A percentile compares a stretch with the other conserved stretches of the same genome.
Evolutionary conservation across 2,329 filamentous ascomycete species (phyloP).

Genomic region (Stagonosporopsis chrysanthemi): DNA sequence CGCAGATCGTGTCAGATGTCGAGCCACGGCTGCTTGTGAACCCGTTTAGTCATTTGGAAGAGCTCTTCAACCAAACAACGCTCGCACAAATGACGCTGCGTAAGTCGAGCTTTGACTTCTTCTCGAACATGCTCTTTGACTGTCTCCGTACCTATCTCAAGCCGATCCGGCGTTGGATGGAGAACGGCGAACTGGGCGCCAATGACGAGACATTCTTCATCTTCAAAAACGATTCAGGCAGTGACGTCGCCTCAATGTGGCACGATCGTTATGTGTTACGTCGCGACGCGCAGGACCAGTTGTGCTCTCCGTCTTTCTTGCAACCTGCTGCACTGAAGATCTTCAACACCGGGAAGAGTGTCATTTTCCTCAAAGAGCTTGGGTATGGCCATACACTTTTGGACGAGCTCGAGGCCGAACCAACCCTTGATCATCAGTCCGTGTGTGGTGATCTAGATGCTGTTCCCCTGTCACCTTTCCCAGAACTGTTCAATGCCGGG

Average conservation of each 20-base stretch:
- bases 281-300: constrained; percentile 62
- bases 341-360: constrained; percentile 87
- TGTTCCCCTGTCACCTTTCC: constrained; percentile 69
- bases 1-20: constrained; percentile 67
- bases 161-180: constrained; percentile 85
- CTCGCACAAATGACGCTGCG: constrained; percentile 75
- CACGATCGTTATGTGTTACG: constrained; percentile 75
- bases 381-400: constrained; percentile 57
- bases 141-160: constrained; percentile 84
- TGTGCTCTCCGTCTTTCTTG: constrained; percentile 79
- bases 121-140: constrained; percentile 76
- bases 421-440: constrained; percentile 62
- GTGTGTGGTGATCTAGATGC: constrained; percentile 59
- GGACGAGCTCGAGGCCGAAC: constrained; percentile 25
- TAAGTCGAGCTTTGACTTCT: constrained; percentile 64
- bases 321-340: constrained; percentile 73
- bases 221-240: constrained; percentile 62
- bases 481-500: constrained; percentile 74
- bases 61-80: constrained; percentile 75
- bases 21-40: constrained; percentile 50
- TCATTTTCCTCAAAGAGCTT: constrained; percentile 80
- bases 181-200: constrained; percentile 72
- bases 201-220: constrained; percentile 80
- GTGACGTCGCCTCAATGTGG: constrained; percentile 75
- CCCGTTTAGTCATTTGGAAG: constrained; percentile 78